Conservation (phyloP, 2,329 filamentous ascomycete species). For the Pseudogymnoascus sp. region DNA sequence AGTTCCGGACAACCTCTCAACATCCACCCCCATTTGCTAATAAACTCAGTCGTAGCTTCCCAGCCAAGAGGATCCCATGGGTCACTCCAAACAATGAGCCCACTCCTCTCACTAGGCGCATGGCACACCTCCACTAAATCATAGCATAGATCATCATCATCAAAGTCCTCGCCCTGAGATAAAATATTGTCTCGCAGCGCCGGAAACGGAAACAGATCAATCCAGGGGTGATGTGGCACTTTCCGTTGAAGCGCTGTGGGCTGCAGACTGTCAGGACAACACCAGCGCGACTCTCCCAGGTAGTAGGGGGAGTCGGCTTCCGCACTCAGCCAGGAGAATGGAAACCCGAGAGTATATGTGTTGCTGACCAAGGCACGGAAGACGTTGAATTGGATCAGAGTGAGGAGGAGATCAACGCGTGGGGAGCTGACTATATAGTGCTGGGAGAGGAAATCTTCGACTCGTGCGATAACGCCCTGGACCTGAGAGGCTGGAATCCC, state of each 20-base stretch:
- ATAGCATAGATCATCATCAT: constrained; percentile 32
- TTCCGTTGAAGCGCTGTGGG: constrained; percentile 34
- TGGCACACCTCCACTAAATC: constrained; percentile 30
- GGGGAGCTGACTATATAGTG: constrained; percentile 19
- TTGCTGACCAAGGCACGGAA: constrained; percentile 31
- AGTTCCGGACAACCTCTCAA: constrained; percentile 33
- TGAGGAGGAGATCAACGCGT: constrained; percentile 28
- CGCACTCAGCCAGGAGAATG: neutral
- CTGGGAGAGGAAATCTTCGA: neutral
- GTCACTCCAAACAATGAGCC: constrained; percentile 43
- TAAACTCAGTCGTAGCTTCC: constrained; percentile 41
- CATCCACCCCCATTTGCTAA: constrained; percentile 39
- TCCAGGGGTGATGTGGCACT: constrained; percentile 35
- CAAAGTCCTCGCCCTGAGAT: constrained; percentile 25
- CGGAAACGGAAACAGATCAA: constrained; percentile 33
- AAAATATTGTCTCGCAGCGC: constrained; percentile 36
- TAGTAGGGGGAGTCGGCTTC: neutral
- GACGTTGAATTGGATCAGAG: constrained; percentile 33
- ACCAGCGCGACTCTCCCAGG: neutral
- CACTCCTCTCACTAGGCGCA: constrained; percentile 20
- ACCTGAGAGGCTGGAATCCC: neutral
- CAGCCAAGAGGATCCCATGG: constrained; percentile 38
- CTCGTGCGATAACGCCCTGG: neutral
- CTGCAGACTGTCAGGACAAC: constrained; percentile 22
- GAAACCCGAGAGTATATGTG: constrained; percentile 24